Evolutionary conservation across 23 red algal genomes (phyloP).

Genomic region (Gracilaria gracilis): DNA sequence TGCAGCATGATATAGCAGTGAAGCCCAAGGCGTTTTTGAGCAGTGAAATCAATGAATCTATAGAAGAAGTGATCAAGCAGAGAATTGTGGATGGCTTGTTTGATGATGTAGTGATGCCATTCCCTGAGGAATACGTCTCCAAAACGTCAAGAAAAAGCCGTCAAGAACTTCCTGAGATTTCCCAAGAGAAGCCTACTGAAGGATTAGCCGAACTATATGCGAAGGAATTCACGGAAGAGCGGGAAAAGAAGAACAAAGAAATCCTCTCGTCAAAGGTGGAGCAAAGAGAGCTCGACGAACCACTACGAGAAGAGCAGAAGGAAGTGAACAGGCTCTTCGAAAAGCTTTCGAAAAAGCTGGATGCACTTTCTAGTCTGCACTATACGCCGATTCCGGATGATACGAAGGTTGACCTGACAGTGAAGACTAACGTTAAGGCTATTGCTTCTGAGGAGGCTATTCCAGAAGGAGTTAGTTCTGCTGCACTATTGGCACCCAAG

Average conservation of each 20-base stretch:
- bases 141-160: slow-evolving; percentile 3
- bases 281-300: slow-evolving; percentile 17
- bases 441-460: slow-evolving; percentile 81
- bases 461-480: slow-evolving; percentile 80
- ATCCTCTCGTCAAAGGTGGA: slow-evolving; percentile 24
- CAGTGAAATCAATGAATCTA: slow-evolving; percentile 47
- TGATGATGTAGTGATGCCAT: slow-evolving; percentile 74
- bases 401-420: slow-evolving; percentile 36
- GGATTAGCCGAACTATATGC: slow-evolving; percentile 77
- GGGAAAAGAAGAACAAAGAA: slow-evolving; percentile 39
- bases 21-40: slow-evolving; percentile 23
- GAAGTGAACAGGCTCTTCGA: slow-evolving; percentile 75
- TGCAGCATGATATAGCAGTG: slow-evolving; percentile 77
- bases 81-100: slow-evolving; percentile 78
- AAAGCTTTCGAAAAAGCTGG: slow-evolving; percentile 66
- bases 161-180: slow-evolving; percentile 54
- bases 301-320: slow-evolving; percentile 49
- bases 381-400: slow-evolving; percentile 53
- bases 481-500: slow-evolving; percentile 59
- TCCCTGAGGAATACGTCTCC: slow-evolving; percentile 38
- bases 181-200: slow-evolving; percentile 70
- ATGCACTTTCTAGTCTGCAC: slow-evolving; percentile 71
- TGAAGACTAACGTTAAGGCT: slow-evolving; percentile 62
- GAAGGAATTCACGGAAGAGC: slow-evolving; percentile 50
- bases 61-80: slow-evolving; percentile 81